These are phyloP conservation scores for Hirschioporus abietinus DNA, from an alignment of 768 basidiomycete genomes.

Conservation along the genomic window DNA sequence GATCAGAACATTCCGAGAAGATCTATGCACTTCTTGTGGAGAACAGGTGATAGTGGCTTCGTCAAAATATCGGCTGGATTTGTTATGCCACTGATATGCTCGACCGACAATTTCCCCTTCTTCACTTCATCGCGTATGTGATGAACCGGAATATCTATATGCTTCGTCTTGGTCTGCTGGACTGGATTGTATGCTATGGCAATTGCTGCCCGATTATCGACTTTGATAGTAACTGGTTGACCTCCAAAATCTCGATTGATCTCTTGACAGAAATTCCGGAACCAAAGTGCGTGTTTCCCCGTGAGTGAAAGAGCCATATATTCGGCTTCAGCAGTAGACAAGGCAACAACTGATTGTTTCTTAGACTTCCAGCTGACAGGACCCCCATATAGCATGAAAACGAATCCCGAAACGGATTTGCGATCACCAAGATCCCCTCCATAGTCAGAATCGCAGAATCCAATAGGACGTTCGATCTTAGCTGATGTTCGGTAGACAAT, in stretches of 20 bases:
- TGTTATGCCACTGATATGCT: conserved; percentile 15
- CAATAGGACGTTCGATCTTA: conserved; percentile 11
- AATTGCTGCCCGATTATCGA: conserved; percentile 27
- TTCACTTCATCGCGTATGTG: conserved; percentile 26
- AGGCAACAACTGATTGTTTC: conserved; percentile 29
- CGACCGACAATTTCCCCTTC: conserved; percentile 13
- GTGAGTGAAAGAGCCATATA: conserved; percentile 30
- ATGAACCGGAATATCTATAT: conserved; percentile 33
- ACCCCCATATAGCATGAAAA: conserved; percentile 24
- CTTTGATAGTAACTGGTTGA: background rate
- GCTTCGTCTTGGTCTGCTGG: conserved; percentile 30
- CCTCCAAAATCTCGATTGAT: conserved; percentile 3
- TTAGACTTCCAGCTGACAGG: conserved; percentile 29
- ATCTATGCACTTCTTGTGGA: background rate
- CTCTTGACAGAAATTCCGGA: conserved; percentile 12
- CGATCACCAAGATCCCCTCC: conserved; percentile 12
- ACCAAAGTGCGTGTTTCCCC: conserved; percentile 19
- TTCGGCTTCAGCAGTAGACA: conserved; percentile 36
- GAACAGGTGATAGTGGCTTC: conserved; percentile 5
- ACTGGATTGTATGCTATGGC: conserved; percentile 23
- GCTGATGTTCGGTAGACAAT: conserved; percentile 13
- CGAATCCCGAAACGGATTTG: conserved; percentile 26
- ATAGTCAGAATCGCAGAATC: conserved; percentile 23
- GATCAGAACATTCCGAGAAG: background rate
- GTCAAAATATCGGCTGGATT: conserved; percentile 22